These are phyloP conservation scores for Rhizophagus clarus DNA, from an alignment of 192 early-diverging fungal genomes.

Conservation along the genomic window DNA sequence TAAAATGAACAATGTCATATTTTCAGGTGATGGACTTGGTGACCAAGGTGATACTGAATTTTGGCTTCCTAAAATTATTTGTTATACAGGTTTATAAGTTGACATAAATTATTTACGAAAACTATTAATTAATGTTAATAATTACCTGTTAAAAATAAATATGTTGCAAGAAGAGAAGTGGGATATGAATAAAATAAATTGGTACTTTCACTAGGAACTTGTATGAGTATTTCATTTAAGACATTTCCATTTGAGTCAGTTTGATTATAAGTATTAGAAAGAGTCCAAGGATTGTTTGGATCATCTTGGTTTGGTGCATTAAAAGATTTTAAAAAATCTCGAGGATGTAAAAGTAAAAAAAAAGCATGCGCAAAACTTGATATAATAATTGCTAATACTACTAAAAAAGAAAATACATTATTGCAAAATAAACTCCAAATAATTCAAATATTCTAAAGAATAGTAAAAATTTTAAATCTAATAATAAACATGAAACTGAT, in stretches of 20 bases:
- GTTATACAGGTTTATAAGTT: not conserved
- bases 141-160: slow-evolving; percentile 10
- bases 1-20: not conserved
- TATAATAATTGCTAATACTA: not conserved
- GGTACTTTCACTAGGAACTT: not conserved
- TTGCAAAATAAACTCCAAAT: slow-evolving; percentile 18
- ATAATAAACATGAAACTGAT: not conserved
- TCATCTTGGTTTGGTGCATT: not conserved
- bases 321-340: not conserved
- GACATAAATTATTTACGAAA: too few relatives aligned
- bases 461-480: slow-evolving; percentile 13
- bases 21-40: not conserved
- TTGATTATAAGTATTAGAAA: not conserved
- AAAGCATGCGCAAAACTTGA: slow-evolving; percentile 12
- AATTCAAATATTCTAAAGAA: not conserved
- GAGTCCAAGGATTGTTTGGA: not conserved
- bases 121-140: not conserved
- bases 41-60: not conserved
- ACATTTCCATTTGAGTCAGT: not conserved
- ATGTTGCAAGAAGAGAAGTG: not conserved
- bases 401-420: slow-evolving; percentile 20
- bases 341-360: slow-evolving; percentile 1
- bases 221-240: not conserved
- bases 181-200: not conserved
- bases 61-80: not conserved